Conservation (phyloP, 202 grass and related monocot genomes). For the Panicum hallii region DNA sequence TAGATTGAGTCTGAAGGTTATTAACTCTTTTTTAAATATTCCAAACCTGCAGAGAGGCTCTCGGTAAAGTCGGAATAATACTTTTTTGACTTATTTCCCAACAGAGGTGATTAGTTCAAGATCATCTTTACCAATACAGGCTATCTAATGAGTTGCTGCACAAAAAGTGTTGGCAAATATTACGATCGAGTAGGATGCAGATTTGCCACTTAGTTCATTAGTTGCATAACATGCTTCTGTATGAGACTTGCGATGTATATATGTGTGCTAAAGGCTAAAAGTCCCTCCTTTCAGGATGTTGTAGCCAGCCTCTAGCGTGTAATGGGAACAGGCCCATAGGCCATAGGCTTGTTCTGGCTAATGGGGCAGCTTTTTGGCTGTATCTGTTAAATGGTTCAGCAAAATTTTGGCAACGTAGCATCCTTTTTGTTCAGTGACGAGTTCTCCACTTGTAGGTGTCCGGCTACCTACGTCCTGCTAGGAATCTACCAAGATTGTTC, state of each 20-base stretch:
- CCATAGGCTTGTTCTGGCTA: background rate
- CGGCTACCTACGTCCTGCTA: background rate
- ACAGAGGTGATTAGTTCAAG: conserved; percentile 8
- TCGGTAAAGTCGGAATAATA: conserved; percentile 65
- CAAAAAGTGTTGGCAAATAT: conserved; percentile 3
- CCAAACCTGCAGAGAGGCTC: conserved; percentile 68
- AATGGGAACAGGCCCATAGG: background rate
- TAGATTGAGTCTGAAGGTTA: background rate
- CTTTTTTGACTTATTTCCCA: conserved; percentile 12
- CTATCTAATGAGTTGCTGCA: conserved; percentile 1
- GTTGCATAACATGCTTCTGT: background rate
- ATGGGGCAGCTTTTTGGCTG: conserved; percentile 14
- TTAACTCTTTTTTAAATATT: conserved; percentile 9
- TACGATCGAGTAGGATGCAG: background rate
- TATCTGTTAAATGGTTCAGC: conserved; percentile 13
- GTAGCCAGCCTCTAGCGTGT: conserved; percentile 26
- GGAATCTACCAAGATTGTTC: background rate
- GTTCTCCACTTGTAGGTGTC: background rate
- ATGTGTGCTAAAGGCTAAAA: background rate
- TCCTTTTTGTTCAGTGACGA: background rate
- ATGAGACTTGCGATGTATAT: conserved; percentile 34
- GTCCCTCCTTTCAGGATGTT: conserved; percentile 15
- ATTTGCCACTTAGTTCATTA: background rate
- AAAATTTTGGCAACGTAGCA: conserved; percentile 43
- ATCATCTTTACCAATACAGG: conserved; percentile 9